Conservation (phyloP, 139 green algal genomes). For the Raphidocelis subcapitata region DNA sequence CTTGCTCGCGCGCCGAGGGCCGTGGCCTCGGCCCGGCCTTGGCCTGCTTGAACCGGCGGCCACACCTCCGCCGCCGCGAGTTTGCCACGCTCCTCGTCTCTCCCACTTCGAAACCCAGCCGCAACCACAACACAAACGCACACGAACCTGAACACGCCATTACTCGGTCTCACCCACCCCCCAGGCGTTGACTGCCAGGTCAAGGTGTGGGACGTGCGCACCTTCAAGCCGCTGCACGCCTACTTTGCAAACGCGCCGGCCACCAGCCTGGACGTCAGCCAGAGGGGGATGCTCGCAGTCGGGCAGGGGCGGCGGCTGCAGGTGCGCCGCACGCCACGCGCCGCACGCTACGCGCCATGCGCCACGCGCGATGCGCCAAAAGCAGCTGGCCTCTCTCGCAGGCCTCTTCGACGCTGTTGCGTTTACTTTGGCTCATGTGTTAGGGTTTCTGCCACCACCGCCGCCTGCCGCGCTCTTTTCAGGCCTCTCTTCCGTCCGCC, state of each 20-base stretch:
- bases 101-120: not conserved
- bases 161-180: not conserved
- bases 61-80: too few relatives aligned
- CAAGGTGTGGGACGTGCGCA: slow-evolving; percentile 93
- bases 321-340: slow-evolving; percentile 30
- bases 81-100: too few relatives aligned
- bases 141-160: too few relatives aligned
- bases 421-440: too few relatives aligned
- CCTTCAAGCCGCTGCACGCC: slow-evolving; percentile 77
- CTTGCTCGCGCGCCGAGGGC: too few relatives aligned
- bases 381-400: not conserved
- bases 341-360: too few relatives aligned
- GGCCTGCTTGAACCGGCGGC: too few relatives aligned
- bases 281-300: slow-evolving; percentile 89
- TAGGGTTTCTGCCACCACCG: too few relatives aligned
- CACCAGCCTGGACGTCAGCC: slow-evolving; percentile 83
- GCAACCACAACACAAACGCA: not conserved
- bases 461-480: too few relatives aligned
- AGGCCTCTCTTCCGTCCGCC: too few relatives aligned
- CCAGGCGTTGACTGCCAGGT: slow-evolving; percentile 79
- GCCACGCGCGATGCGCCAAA: not conserved
- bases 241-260: slow-evolving; percentile 83
- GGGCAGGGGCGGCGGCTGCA: slow-evolving; percentile 73
- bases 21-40: too few relatives aligned
- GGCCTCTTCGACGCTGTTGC: too few relatives aligned